A percentile compares a stretch with the other conserved stretches of the same genome.
phyloP scores from a whole-genome alignment of 208 protist genomes.

The Borovskyia barvae region DNA sequence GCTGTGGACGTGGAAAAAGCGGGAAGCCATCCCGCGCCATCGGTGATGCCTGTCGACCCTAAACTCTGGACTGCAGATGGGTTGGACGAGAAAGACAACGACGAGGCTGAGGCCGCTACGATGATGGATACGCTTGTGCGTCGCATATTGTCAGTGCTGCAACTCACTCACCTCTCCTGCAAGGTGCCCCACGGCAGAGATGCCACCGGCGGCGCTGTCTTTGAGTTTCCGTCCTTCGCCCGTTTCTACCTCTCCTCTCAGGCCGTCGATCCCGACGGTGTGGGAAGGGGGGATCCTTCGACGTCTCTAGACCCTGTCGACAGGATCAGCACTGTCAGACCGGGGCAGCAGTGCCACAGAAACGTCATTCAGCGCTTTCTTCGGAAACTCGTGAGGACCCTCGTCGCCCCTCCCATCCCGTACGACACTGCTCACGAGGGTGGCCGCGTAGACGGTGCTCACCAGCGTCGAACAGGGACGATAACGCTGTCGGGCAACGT shows the following conservation, averaged over 20 bases:
- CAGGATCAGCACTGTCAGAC: too few relatives aligned
- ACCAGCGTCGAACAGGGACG: neutral
- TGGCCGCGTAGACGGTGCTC: neutral
- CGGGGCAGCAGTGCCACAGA: too few relatives aligned
- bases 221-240: slow-evolving; percentile 22
- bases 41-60: too few relatives aligned
- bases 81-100: neutral
- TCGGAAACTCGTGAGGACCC: slow-evolving; percentile 1
- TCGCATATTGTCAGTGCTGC: slow-evolving; percentile 8
- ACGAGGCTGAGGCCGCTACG: neutral
- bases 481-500: slow-evolving; percentile 12
- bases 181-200: too few relatives aligned
- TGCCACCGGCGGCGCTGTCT: neutral
- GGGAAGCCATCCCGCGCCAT: too few relatives aligned
- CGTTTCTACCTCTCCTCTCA: slow-evolving; percentile 31
- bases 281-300: too few relatives aligned
- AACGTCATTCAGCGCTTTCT: too few relatives aligned
- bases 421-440: neutral
- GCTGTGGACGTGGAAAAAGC: too few relatives aligned
- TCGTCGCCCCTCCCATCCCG: slow-evolving; percentile 6
- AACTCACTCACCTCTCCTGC: slow-evolving; percentile 13
- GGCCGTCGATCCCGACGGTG: too few relatives aligned
- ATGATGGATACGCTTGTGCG: slow-evolving; percentile 1
- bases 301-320: too few relatives aligned
- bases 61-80: neutral